These are phyloP conservation scores for Pistacia atlantica DNA, from an alignment of 345 rosid genomes.

Conservation along the genomic window DNA sequence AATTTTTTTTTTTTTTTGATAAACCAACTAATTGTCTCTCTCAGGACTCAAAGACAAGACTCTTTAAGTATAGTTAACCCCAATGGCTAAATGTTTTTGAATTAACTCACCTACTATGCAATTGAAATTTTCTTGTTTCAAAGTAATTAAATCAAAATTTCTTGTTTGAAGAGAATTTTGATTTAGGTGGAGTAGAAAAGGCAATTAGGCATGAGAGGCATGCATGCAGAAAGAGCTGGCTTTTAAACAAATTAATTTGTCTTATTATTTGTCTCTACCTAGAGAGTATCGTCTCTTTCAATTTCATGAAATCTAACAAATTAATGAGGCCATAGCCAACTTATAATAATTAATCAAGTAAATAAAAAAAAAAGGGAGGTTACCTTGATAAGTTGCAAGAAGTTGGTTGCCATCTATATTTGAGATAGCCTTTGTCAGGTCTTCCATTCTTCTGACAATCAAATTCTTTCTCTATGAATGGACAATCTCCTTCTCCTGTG, in stretches of 20 bases:
- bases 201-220: background rate
- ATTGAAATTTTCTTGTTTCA: no score
- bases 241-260: background rate
- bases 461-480: conserved; percentile 50
- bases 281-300: background rate
- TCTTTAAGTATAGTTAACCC: no score
- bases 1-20: no score
- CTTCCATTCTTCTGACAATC: conserved; percentile 60
- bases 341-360: no score
- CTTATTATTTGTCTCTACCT: background rate
- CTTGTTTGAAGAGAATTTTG: no score
- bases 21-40: no score
- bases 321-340: no score
- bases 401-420: conserved; percentile 69
- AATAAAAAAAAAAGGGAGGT: background rate
- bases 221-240: background rate
- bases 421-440: conserved; percentile 58
- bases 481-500: conserved; percentile 32
- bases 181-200: background rate
- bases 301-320: background rate
- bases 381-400: conserved; percentile 61
- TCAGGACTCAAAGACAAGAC: no score
- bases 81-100: no score
- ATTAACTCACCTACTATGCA: no score
- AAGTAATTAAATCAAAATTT: no score